Conservation (phyloP, 176 grass and related monocot species). For the Panicum miliaceum region DNA sequence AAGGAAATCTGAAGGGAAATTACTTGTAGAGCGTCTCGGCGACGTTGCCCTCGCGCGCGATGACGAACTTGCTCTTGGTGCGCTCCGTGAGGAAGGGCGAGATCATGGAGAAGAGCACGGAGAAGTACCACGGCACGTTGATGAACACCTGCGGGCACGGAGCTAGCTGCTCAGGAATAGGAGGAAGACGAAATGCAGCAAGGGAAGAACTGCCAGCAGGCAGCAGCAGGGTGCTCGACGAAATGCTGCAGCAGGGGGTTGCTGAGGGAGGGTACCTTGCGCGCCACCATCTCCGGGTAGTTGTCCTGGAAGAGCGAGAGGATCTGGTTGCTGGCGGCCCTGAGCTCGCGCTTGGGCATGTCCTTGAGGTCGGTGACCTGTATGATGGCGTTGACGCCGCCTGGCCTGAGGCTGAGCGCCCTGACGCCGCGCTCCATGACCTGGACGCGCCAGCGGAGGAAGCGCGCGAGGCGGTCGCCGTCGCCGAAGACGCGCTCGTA, state of each 20-base stretch:
- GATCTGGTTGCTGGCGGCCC: conserved; percentile 85
- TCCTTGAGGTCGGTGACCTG: conserved; percentile 96
- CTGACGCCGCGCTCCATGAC: conserved; percentile 92
- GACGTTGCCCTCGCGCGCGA: conserved; percentile 90
- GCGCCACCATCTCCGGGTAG: conserved; percentile 94
- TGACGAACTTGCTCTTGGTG: conserved; percentile 99
- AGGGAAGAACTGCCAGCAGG: neutral
- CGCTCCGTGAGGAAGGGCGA: conserved; percentile 93
- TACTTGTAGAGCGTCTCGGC: conserved; percentile 96
- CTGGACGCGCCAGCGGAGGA: conserved; percentile 96
- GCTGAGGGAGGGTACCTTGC: conserved; percentile 52
- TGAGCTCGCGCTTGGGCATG: conserved; percentile 95
- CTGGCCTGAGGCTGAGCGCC: conserved; percentile 74
- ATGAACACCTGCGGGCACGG: conserved; percentile 66
- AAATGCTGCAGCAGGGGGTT: neutral
- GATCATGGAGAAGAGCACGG: conserved; percentile 84
- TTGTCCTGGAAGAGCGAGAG: conserved; percentile 97
- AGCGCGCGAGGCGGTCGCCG: conserved; percentile 70
- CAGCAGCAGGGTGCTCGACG: neutral
- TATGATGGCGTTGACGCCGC: conserved; percentile 90
- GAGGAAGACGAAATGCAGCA: too few relatives aligned
- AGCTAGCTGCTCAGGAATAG: too few relatives aligned
- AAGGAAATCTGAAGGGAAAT: neutral
- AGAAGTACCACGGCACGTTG: conserved; percentile 98
- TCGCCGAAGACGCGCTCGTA: conserved; percentile 84